Base-by-base conservation (phyloP, 345 rosid species). In the Linum tenue region DNA sequence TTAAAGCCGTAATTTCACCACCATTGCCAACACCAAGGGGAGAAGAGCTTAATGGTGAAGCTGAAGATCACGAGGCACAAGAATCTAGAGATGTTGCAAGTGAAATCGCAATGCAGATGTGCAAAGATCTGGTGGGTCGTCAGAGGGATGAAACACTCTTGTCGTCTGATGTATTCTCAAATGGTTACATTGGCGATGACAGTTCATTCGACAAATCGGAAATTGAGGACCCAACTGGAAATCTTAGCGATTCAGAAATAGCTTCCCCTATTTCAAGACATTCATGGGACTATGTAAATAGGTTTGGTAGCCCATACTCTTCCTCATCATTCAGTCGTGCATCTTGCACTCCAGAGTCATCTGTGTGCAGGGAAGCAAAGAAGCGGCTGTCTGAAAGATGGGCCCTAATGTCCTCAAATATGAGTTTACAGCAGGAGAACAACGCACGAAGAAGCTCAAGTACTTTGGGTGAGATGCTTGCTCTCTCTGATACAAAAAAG, bases 401-500 rank as follows among this genome's bases (percentile, higher is more conserved):
- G 99, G 91, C 95, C 66, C 77, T 83, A 82, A 83, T 89, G 90
- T 71, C 97, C 60, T 82, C 83, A 69, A 81, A 76, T 74, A 88
- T 81, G 65, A 84, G 70, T 75, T 76, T 77, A 60, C 84, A 73
- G 37, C 87, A 83, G 64, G 88, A 72, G 39, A 79, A 77, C 56
- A 74, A 66, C 64, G 63, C 72, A 63, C 69, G 78, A 64, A 83
- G 78, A 76, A 82, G 85, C 75, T 91, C 96, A 59, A 87, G 85
- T 42, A 90, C 95, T 22, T 74, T 91, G 69, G 97, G 99, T 5
- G 97, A 91, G 76, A 91, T 95, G 97, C 99, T 94, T 82, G 82
- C 92, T 35, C 88, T 95, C 39, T 82, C 86, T 55, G 90, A 85
- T 73, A 59, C 77, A 3, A 86, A 76, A 76, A 77, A 76, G 61